phyloP scores from a whole-genome alignment of 2,329 filamentous ascomycete genomes.

The Chaetomiaceae sp. region DNA sequence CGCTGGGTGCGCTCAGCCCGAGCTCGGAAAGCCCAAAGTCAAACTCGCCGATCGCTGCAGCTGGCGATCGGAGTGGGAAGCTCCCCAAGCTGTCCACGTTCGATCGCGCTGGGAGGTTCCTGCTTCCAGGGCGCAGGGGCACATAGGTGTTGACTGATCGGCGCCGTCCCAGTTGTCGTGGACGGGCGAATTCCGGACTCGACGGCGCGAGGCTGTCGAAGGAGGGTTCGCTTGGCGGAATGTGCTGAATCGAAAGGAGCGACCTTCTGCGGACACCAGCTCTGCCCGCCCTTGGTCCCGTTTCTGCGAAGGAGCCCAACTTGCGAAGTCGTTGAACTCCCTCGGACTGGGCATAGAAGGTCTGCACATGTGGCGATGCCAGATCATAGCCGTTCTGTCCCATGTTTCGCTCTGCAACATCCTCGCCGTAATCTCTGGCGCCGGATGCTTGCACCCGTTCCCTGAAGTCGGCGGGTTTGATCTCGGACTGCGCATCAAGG shows the following conservation, averaged over 20 bases:
- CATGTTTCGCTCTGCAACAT: slow-evolving; percentile 59
- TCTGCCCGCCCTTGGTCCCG: neutral
- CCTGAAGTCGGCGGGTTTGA: slow-evolving; percentile 46
- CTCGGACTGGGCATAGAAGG: slow-evolving; percentile 32
- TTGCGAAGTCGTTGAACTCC: neutral
- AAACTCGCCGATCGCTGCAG: neutral
- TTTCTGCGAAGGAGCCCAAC: neutral
- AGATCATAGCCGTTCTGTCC: slow-evolving; percentile 34
- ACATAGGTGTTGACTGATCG: slow-evolving; percentile 23
- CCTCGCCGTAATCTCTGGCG: slow-evolving; percentile 55
- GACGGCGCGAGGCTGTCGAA: too few relatives aligned
- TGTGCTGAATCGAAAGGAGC: slow-evolving; percentile 16
- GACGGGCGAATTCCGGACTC: neutral
- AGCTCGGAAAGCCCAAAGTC: slow-evolving; percentile 3
- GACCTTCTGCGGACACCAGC: slow-evolving; percentile 19
- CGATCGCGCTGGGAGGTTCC: neutral
- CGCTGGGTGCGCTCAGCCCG: neutral
- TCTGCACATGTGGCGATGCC: slow-evolving; percentile 32
- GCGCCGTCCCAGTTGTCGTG: slow-evolving; percentile 11
- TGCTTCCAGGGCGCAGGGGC: slow-evolving; percentile 1
- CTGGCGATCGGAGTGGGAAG: neutral
- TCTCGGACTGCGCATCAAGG: slow-evolving; percentile 52
- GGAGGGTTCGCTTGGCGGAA: neutral
- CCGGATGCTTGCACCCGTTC: slow-evolving; percentile 47
- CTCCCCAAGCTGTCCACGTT: neutral